Percentiles rank a stretch among this genome's conserved stretches.
phyloP scores from a whole-genome alignment of 2,329 filamentous ascomycete genomes.

The Canariomyces notabilis region DNA sequence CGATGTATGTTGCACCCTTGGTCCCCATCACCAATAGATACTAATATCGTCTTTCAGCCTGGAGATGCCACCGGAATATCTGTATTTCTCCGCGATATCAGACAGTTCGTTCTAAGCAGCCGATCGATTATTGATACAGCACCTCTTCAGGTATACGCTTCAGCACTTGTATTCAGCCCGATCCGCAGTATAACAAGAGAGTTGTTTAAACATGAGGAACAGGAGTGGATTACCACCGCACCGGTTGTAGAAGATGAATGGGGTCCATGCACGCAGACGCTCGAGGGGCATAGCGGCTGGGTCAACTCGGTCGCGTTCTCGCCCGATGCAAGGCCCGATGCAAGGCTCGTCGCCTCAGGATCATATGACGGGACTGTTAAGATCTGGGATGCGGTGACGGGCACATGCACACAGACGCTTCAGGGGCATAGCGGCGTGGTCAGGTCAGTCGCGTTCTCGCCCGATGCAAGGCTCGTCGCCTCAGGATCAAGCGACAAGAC shows the following conservation, averaged over 20 bases:
- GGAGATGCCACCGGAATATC: conserved; percentile 1
- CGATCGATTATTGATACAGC: background rate
- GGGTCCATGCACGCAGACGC: background rate
- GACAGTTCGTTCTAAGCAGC: background rate
- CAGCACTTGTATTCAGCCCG: conserved; percentile 5
- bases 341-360: conserved; percentile 1
- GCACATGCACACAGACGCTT: conserved; percentile 1
- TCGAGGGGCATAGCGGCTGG: background rate
- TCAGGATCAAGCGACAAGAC: conserved; percentile 2
- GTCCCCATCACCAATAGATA: background rate
- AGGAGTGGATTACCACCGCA: background rate
- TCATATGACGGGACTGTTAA: background rate
- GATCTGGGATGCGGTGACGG: conserved; percentile 8
- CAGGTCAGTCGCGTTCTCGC: background rate
- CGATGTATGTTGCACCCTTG: background rate
- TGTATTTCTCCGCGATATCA: conserved; percentile 1
- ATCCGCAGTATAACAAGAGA: background rate
- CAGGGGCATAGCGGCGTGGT: background rate
- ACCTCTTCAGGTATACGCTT: conserved; percentile 9
- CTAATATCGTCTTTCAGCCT: background rate
- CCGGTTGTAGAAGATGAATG: background rate
- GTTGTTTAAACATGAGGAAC: background rate
- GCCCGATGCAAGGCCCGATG: conserved; percentile 2
- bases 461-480: background rate
- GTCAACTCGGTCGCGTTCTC: conserved; percentile 5